Base-by-base conservation (phyloP, 257 asterid species). In the Gentiana macrophylla region DNA sequence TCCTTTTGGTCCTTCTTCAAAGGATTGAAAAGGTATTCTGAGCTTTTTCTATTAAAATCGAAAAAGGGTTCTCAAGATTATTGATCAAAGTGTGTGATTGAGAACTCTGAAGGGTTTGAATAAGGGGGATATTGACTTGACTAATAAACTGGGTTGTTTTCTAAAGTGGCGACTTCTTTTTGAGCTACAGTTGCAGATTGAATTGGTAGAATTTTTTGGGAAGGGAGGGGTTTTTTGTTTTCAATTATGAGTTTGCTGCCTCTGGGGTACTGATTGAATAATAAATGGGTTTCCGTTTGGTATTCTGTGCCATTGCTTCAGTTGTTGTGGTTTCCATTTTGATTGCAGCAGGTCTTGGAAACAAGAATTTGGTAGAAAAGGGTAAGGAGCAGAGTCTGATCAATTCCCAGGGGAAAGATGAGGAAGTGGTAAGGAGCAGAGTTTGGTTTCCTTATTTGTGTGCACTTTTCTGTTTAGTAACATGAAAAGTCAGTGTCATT, bases 381-480 rank as follows among this genome's bases (percentile, higher is more conserved):
- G 57, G 75, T 58, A 68, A 78, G 50, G 65, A 80, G 62, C 66
- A 48, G 35, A 65, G 73, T 71, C 66, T 78, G 49, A 53, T 76
- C 47, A 69, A 72, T 51, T 73, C 78, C 8, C 73, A 77, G 66
- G 65, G 76, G 70, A 69, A 70, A 13, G 77, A 80, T 57, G 76
- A 69, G 62, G 81, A 78, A 50, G 65, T 69, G 94, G 93, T 86
- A 79, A 57, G 46, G 53, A 51, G 53, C 46, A 8, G 53, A 8
- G 48, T 55, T 44, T 48, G 5, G 6, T 9, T 35, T 37, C 12
- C 46, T 53, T 6, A 37, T 9, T 52, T 46, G 12, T 3, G 6
- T 45, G 37, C 9, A 35, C 52, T 41, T 41, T 12, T 12, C 11
- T 8, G 3, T 8, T 50, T 13, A 3, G 60, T 52, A 37, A 50